These are phyloP conservation scores for Porcisia deanei DNA, from an alignment of 208 protist species.

Conservation along the genomic window DNA sequence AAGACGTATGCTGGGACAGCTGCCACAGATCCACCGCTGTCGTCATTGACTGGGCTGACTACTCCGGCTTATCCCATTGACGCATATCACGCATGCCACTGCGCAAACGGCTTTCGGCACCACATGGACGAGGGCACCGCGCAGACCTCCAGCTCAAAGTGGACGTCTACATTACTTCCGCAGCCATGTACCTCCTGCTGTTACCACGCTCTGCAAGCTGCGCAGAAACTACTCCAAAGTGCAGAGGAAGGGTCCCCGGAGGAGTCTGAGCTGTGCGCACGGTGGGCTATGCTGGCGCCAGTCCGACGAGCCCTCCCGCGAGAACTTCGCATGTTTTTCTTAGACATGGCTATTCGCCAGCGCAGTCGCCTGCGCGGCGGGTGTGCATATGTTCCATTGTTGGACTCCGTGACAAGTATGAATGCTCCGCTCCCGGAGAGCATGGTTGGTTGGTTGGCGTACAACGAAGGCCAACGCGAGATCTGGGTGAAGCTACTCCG, in stretches of 20 bases:
- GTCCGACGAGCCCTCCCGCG: constrained; percentile 23
- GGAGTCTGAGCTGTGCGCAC: constrained; percentile 4
- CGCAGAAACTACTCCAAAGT: neutral
- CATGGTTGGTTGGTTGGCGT: constrained; percentile 52
- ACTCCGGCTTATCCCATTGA: neutral
- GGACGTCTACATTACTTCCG: neutral
- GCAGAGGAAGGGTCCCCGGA: neutral
- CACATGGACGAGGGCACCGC: neutral
- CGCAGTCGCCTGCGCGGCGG: constrained; percentile 17
- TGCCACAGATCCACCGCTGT: neutral
- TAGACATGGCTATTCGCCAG: constrained; percentile 32
- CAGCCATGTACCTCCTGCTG: constrained; percentile 19
- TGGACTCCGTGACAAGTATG: neutral
- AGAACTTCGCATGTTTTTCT: constrained; percentile 29
- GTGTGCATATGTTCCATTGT: constrained; percentile 45
- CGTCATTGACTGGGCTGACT: neutral
- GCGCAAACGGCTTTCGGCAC: neutral
- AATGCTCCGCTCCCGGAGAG: constrained; percentile 12
- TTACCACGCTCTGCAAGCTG: constrained; percentile 12
- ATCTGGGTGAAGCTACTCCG: constrained; percentile 50
- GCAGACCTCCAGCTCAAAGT: neutral
- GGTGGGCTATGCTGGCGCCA: constrained; percentile 12
- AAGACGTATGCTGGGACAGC: constrained; percentile 10
- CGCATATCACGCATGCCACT: constrained; percentile 21
- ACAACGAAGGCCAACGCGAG: constrained; percentile 31